Evolutionary conservation across 129 eudicot species (phyloP), one percentile per base, ranked within the genome.

Genomic region (Rutidosis leptorrhynchoides): DNA sequence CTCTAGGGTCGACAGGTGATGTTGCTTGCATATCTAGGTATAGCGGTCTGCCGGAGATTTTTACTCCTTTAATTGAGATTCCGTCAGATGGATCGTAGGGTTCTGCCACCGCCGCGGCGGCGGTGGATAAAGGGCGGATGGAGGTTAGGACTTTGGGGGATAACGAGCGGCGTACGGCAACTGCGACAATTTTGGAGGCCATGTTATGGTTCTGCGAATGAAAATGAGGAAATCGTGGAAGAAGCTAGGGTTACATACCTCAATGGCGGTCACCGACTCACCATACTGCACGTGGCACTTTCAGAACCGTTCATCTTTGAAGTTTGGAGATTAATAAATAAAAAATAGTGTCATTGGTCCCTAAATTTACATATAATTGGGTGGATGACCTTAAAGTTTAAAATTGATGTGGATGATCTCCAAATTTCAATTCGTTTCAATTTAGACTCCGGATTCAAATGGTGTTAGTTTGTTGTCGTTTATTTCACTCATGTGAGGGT

Each of bases 1-100:
- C 99, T 17, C 96, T 64, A 3, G 99, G 96, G 80, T 93, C 99
- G 12, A 93, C 88, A 0, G 99, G 96, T 12, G 99, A 82, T 2
- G 99, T 93, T 8, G 99, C 99, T 70, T 93, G 99, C 99, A 93
- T 84, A 58, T 93, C 96, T 7, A 93, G 95, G 79, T 93, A 93
- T 25, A 93, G 84, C 0, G 99, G 99, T 8, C 99, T 37, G 16
- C 99, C 99, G 21, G 96, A 74, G 70, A 93, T 93, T 43, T 80
- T 80, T 3, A 93, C 99, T 12, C 99, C 99, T 75, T 93, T 93
- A 70, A 89, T 84, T 10, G 95, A 62, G 14, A 89, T 77, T 21
- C 78, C 87, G 15, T 71, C 61, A 0, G 79, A 37, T 11, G 4
- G 80, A 1, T 81, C 89, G 55, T 63, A 48, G 61, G 90, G 75